Percentiles rank a stretch among this genome's conserved stretches.
These are phyloP conservation scores for Xerocomellus intermedius DNA, from an alignment of 768 basidiomycete genomes.

Conservation along the genomic window DNA sequence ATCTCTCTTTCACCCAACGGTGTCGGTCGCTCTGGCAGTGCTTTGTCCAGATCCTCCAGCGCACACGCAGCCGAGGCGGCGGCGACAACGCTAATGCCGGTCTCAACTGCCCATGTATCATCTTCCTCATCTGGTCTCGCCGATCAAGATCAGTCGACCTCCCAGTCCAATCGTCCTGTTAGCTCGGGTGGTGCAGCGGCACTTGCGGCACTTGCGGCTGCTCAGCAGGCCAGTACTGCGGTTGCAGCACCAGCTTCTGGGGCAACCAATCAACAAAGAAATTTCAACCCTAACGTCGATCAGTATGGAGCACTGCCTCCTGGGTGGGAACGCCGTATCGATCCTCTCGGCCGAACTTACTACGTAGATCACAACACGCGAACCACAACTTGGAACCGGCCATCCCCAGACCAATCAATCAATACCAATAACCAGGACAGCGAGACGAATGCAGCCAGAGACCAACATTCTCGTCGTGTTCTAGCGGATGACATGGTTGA, in stretches of 20 bases:
- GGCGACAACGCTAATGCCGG: constrained; percentile 40
- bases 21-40: constrained; percentile 31
- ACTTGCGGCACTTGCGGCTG: constrained; percentile 15
- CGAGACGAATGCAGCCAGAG: constrained; percentile 83
- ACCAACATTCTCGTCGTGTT: constrained; percentile 81
- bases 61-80: constrained; percentile 60
- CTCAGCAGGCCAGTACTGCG: constrained; percentile 22
- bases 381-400: constrained; percentile 96
- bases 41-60: constrained; percentile 64
- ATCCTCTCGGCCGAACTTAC: constrained; percentile 93
- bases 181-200: constrained; percentile 32
- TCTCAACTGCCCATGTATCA: constrained; percentile 37
- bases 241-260: constrained; percentile 37
- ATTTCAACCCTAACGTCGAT: constrained; percentile 94
- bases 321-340: constrained; percentile 97
- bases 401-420: constrained; percentile 70
- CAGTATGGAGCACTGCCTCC: constrained; percentile 87
- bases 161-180: constrained; percentile 35
- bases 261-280: constrained; percentile 56
- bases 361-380: constrained; percentile 99
- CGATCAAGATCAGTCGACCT: constrained; percentile 30
- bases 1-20: constrained; percentile 53
- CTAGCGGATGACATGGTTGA: constrained; percentile 87
- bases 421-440: constrained; percentile 70
- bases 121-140: constrained; percentile 25